A percentile compares a stretch with the other conserved stretches of the same genome.
Evolutionary conservation across 2,329 filamentous ascomycete genomes (phyloP).

Genomic region (Curvularia lunata): DNA sequence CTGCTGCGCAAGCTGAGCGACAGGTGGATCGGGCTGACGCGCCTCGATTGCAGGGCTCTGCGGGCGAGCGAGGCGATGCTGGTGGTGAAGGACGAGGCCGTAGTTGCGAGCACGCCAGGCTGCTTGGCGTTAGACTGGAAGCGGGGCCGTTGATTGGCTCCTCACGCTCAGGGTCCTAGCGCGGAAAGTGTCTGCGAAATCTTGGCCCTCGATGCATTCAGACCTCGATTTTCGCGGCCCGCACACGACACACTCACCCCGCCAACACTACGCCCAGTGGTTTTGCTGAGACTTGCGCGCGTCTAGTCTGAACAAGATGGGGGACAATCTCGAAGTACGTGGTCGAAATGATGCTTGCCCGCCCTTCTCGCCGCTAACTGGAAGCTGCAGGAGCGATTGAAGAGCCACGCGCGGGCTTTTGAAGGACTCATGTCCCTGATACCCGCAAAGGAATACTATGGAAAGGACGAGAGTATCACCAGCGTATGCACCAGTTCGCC

Average conservation of each 20-base stretch:
- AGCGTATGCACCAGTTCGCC: conserved; percentile 65
- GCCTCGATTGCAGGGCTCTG: conserved; percentile 16
- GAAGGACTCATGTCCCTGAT: conserved; percentile 87
- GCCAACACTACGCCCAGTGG: conserved; percentile 16
- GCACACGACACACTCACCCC: conserved; percentile 38
- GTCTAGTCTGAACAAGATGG: conserved; percentile 33
- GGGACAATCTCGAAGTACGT: conserved; percentile 53
- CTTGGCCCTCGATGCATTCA: conserved; percentile 24
- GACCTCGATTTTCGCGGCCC: conserved; percentile 31
- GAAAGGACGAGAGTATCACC: conserved; percentile 68
- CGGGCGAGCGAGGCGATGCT: conserved; percentile 24
- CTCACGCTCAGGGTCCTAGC: conserved; percentile 21
- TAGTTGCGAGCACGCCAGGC: conserved; percentile 18
- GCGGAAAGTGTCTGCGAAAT: conserved; percentile 30
- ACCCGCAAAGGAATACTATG: conserved; percentile 89
- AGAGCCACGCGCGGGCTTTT: conserved; percentile 73
- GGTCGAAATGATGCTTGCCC: conserved; percentile 27
- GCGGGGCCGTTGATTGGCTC: conserved; percentile 20
- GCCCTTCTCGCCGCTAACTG: conserved; percentile 37
- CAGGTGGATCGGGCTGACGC: conserved; percentile 24
- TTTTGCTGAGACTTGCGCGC: background rate
- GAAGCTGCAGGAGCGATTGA: conserved; percentile 58
- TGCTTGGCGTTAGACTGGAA: conserved; percentile 6
- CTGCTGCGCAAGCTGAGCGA: conserved; percentile 19
- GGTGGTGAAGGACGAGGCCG: conserved; percentile 11